A percentile compares a stretch with the other conserved stretches of the same genome.
Evolutionary conservation across 2,329 filamentous ascomycete genomes (phyloP).

Genomic region (Cercospora sp.): DNA sequence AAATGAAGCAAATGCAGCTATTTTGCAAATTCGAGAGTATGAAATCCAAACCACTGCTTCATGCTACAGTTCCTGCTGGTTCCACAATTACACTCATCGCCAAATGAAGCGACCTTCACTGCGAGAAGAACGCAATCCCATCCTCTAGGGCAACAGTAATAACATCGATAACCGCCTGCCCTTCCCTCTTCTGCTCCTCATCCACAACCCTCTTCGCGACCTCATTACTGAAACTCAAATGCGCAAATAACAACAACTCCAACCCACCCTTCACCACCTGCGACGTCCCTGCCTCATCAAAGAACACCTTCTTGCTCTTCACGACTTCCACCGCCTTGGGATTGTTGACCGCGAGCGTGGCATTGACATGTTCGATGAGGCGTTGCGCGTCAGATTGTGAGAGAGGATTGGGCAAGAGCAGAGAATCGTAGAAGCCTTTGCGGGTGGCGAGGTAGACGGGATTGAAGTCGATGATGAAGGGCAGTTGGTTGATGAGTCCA

Average conservation of each 20-base stretch:
- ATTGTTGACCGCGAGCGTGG: constrained; percentile 21
- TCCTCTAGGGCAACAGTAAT: constrained; percentile 14
- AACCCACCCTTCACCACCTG: constrained; percentile 6
- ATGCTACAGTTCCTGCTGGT: background rate
- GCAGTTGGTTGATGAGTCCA: constrained; percentile 5
- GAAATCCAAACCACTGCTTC: background rate
- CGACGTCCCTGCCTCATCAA: background rate
- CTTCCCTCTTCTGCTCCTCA: background rate
- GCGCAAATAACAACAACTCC: constrained; percentile 11
- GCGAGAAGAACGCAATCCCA: constrained; percentile 7
- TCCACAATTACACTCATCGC: background rate
- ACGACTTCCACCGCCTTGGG: constrained; percentile 7
- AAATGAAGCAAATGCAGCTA: background rate
- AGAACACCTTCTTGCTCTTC: constrained; percentile 11
- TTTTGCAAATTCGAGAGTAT: background rate
- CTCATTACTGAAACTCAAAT: constrained; percentile 15
- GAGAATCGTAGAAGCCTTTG: constrained; percentile 24
- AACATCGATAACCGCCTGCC: constrained; percentile 12
- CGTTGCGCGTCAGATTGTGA: constrained; percentile 13
- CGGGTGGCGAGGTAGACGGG: constrained; percentile 23
- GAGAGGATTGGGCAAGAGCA: constrained; percentile 15
- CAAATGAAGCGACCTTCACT: background rate
- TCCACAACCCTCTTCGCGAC: constrained; percentile 7
- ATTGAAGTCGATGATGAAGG: constrained; percentile 12
- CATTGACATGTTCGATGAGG: constrained; percentile 23